A percentile compares a stretch with the other conserved stretches of the same genome.
These are phyloP conservation scores for Fraxinus platypoda DNA, from an alignment of 305 asterid genomes.

Conservation along the genomic window DNA sequence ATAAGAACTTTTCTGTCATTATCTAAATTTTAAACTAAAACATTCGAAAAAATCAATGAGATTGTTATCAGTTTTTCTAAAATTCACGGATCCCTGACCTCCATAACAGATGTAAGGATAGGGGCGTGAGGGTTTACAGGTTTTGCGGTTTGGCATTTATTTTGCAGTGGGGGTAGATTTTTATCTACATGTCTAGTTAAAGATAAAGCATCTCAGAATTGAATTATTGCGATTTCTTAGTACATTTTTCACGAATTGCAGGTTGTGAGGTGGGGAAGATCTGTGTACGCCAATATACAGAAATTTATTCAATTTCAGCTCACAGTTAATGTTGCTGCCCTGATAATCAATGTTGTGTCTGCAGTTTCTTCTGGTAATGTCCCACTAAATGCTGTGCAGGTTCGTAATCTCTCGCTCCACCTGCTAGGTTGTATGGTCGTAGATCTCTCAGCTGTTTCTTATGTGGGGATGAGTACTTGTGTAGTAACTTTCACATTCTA, in stretches of 20 bases:
- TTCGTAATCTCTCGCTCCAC: conserved; percentile 29
- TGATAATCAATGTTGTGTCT: conserved; percentile 82
- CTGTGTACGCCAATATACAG: conserved; percentile 92
- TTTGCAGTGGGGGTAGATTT: background rate
- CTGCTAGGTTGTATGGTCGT: conserved; percentile 1
- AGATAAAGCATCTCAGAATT: conserved; percentile 2
- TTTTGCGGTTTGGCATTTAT: background rate
- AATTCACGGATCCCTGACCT: background rate
- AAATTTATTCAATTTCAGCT: conserved; percentile 95
- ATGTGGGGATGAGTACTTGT: background rate
- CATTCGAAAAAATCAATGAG: background rate
- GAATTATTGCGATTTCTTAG: background rate
- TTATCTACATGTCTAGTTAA: conserved; percentile 3
- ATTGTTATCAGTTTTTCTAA: background rate
- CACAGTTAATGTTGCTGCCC: conserved; percentile 93
- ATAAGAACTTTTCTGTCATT: background rate
- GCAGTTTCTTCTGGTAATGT: conserved; percentile 87
- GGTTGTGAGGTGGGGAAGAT: conserved; percentile 99
- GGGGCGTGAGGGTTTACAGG: background rate
- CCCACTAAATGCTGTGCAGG: conserved; percentile 97
- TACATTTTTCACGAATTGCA: conserved; percentile 34
- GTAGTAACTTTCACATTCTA: background rate
- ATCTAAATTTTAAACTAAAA: background rate
- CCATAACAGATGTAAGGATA: background rate
- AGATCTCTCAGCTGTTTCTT: background rate